Evolutionary conservation across 805 yeast species (phyloP).

Genomic region (Yamadazyma insecticola): DNA sequence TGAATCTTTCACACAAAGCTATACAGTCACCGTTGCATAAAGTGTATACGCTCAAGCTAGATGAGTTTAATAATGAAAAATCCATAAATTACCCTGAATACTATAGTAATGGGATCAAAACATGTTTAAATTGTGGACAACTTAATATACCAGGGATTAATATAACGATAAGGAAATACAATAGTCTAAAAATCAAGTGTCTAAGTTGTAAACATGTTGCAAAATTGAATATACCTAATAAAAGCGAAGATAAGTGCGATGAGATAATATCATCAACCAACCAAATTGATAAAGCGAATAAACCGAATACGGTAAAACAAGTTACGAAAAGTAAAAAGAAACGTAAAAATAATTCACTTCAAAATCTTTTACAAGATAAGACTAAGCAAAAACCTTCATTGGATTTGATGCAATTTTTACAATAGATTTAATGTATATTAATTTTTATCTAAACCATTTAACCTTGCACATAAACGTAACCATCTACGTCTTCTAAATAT

Average conservation of each 20-base stretch:
- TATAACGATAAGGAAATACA: conserved; percentile 2
- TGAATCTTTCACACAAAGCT: conserved; percentile 27
- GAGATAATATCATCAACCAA: not conserved
- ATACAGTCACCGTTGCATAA: conserved; percentile 22
- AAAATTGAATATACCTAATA: not conserved
- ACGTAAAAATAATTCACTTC: conserved; percentile 41
- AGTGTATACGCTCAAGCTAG: conserved; percentile 14
- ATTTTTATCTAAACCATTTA: too few species aligned
- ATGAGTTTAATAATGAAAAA: conserved; percentile 17
- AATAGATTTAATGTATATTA: conserved; percentile 5
- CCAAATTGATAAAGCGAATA: not conserved
- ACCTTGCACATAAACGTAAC: conserved; percentile 37
- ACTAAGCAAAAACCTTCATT: conserved; percentile 32
- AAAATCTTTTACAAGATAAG: conserved; percentile 38
- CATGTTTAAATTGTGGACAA: conserved; percentile 29
- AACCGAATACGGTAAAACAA: conserved; percentile 8
- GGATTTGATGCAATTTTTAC: conserved; percentile 50
- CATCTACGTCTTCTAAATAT: conserved; percentile 66
- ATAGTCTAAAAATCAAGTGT: conserved; percentile 7
- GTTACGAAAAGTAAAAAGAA: conserved; percentile 38
- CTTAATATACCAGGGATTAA: conserved; percentile 28
- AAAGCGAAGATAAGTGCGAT: conserved; percentile 1
- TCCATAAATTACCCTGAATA: conserved; percentile 24
- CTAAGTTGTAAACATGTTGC: conserved; percentile 11
- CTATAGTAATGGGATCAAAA: conserved; percentile 15